These are phyloP conservation scores for Aphanocladium album DNA, from an alignment of 2,329 filamentous ascomycete species.

Conservation along the genomic window DNA sequence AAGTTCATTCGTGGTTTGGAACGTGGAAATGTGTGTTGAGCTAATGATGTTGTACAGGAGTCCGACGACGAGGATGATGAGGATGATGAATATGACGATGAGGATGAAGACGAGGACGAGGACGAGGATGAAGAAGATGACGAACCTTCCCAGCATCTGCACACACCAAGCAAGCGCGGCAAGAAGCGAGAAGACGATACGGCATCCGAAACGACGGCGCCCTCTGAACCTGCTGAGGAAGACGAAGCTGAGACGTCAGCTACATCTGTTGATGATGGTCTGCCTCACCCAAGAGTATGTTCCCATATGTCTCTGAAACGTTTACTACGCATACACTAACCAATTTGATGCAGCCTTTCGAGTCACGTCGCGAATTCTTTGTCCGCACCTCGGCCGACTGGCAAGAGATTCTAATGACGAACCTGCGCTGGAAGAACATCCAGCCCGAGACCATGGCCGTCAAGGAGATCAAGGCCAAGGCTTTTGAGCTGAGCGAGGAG, in stretches of 20 bases:
- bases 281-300: constrained; percentile 63
- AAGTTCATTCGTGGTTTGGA: constrained; percentile 26
- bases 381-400: constrained; percentile 79
- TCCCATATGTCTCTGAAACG: neutral
- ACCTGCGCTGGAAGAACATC: constrained; percentile 61
- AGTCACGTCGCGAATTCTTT: constrained; percentile 89
- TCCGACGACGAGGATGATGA: constrained; percentile 57
- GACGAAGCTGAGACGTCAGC: constrained; percentile 44
- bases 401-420: constrained; percentile 81
- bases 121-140: constrained; percentile 47
- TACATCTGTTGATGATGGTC: constrained; percentile 62
- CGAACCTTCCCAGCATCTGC: constrained; percentile 36
- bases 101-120: constrained; percentile 47
- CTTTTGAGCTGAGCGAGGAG: constrained; percentile 86
- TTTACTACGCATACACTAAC: neutral
- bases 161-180: constrained; percentile 51
- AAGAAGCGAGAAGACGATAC: constrained; percentile 46
- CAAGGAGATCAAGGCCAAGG: constrained; percentile 90
- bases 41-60: constrained; percentile 36
- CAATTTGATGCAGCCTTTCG: constrained; percentile 64
- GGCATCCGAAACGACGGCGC: constrained; percentile 27
- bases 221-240: constrained; percentile 30
- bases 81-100: constrained; percentile 50
- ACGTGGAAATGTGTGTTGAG: constrained; percentile 31
- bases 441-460: constrained; percentile 64